Conservation (phyloP, 2,329 filamentous ascomycete species). For the Trichoderma polysporum region DNA sequence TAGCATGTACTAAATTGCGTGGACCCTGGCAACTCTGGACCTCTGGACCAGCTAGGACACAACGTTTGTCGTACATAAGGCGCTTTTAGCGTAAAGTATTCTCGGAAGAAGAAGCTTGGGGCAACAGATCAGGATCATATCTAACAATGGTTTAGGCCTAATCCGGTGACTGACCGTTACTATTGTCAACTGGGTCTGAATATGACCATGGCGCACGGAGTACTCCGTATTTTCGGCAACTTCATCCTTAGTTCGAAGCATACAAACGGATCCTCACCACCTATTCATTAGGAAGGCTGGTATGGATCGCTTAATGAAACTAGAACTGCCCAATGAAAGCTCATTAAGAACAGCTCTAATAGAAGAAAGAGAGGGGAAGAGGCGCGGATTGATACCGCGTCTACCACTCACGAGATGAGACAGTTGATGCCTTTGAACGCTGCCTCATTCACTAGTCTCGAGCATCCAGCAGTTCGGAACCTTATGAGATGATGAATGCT, state of each 20-base stretch:
- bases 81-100: not conserved
- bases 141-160: conserved; percentile 19
- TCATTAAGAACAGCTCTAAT: not conserved
- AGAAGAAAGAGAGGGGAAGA: not conserved
- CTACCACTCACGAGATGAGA: not conserved
- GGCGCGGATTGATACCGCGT: not conserved
- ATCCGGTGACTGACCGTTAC: conserved; percentile 8
- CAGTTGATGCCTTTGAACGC: not conserved
- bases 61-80: conserved; percentile 1
- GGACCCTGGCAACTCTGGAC: not conserved
- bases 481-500: not conserved
- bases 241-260: not conserved
- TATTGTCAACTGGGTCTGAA: conserved; percentile 21
- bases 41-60: not conserved
- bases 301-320: conserved; percentile 17
- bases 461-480: conserved; percentile 7
- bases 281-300: conserved; percentile 1
- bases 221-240: conserved; percentile 5
- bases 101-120: conserved; percentile 9
- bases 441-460: not conserved
- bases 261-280: conserved; percentile 6
- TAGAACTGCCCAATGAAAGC: not conserved
- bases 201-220: conserved; percentile 6
- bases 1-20: not conserved
- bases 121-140: conserved; percentile 10